Evolutionary conservation across 192 early-diverging fungal species (phyloP).

Genomic region (Mortierella claussenii): DNA sequence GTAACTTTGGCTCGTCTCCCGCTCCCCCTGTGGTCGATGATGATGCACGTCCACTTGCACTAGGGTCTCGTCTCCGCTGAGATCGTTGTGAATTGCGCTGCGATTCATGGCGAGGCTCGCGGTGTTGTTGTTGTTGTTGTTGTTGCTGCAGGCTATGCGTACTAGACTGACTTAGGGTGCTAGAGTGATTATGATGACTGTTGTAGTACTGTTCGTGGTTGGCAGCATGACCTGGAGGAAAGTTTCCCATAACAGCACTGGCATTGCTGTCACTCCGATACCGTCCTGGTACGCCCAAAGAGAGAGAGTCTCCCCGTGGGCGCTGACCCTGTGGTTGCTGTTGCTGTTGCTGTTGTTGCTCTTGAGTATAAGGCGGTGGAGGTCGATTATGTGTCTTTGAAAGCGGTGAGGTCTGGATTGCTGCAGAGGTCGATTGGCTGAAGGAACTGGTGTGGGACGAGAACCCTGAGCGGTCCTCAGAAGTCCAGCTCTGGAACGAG

Average conservation of each 20-base stretch:
- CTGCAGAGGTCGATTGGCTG: background rate
- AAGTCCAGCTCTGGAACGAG: conserved; percentile 39
- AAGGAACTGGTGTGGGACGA: conserved; percentile 20
- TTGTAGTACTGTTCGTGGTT: background rate
- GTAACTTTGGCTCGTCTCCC: conserved; percentile 1
- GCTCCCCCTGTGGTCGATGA: too few species aligned
- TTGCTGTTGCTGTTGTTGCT: conserved; percentile 12
- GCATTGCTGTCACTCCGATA: conserved; percentile 29
- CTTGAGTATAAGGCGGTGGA: background rate
- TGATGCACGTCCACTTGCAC: background rate
- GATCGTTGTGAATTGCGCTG: conserved; percentile 6
- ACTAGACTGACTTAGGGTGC: background rate
- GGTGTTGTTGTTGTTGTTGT: conserved; percentile 7
- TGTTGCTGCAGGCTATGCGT: background rate
- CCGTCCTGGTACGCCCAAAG: conserved; percentile 2
- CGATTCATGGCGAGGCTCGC: background rate
- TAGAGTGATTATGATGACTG: background rate
- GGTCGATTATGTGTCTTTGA: background rate
- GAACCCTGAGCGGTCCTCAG: conserved; percentile 22
- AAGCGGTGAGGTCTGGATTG: background rate
- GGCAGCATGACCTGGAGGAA: too few species aligned
- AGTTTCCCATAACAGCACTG: too few species aligned
- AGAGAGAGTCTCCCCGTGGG: conserved; percentile 17
- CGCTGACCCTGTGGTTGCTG: background rate
- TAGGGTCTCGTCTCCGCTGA: conserved; percentile 12